phyloP scores from a whole-genome alignment of 73 alveolate species.

The Effrenium voratum region DNA sequence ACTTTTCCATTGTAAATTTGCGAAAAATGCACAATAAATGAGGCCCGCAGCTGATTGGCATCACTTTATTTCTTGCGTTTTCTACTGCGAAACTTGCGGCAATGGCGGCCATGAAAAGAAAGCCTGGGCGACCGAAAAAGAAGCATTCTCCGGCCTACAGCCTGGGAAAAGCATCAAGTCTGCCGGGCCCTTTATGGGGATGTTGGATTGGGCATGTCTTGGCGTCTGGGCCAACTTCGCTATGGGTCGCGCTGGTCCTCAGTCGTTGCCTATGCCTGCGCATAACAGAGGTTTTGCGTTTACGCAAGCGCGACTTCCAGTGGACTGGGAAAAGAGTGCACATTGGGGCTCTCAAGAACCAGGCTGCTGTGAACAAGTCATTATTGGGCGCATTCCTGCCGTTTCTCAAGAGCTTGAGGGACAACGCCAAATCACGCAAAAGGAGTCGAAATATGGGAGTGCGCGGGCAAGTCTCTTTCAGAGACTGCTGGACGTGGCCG shows the following conservation, averaged over 20 bases:
- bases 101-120: neutral
- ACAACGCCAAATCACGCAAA: neutral
- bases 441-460: neutral
- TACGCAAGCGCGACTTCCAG: neutral
- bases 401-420: neutral
- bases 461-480: neutral
- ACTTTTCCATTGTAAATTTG: too few relatives aligned
- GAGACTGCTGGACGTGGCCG: slow-evolving; percentile 21
- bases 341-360: slow-evolving; percentile 5
- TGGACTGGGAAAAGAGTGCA: neutral
- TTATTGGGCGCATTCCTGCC: neutral
- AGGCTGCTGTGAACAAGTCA: slow-evolving; percentile 9
- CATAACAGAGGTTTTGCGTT: slow-evolving; percentile 38
- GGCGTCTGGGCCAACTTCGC: slow-evolving; percentile 37
- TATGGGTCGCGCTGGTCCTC: slow-evolving; percentile 22
- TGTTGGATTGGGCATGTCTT: slow-evolving; percentile 20
- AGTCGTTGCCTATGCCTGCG: neutral
- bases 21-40: too few relatives aligned
- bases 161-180: slow-evolving; percentile 10
- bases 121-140: slow-evolving; percentile 21
- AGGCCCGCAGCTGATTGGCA: too few relatives aligned
- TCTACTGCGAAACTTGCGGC: too few relatives aligned
- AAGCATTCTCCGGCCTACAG: neutral
- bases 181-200: slow-evolving; percentile 17
- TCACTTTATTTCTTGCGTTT: too few relatives aligned